Evolutionary conservation across 1,139 yeast genomes (phyloP), one percentile per base, ranked within the genome.

Genomic region (Chernovozyma aurita): DNA sequence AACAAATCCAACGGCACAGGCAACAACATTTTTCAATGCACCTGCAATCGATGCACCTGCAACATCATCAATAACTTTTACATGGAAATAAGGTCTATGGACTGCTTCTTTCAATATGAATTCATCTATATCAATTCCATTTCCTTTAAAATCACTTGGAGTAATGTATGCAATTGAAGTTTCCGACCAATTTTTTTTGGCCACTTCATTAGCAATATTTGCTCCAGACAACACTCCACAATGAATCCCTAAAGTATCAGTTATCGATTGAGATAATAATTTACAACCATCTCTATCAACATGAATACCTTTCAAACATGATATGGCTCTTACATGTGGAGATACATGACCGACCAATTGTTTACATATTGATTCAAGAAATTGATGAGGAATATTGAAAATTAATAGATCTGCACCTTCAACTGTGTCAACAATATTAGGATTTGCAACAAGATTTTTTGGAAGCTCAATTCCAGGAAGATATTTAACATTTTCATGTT

Each of bases 211-310:
- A 39, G 97, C 97, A 48, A 90, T 73, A 65, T 90, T 90, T 41
- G 97, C 97, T 42, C 97, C 97, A 2, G 95, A 84, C 40, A 90
- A 71, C 16, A 88, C 96, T 60, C 97, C 97, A 66, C 97, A 90
- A 63, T 83, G 78, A 49, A 90, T 76, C 32, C 90, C 88, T 53
- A 90, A 75, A 45, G 78, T 74, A 47, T 84, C 81, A 40, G 84
- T 75, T 52, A 90, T 83, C 52, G 78, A 78, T 46, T 79, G 80
- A 25, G 94, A 79, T 47, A 88, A 73, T 52, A 90, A 71, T 54
- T 81, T 80, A 54, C 94, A 87, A 38, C 95, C 95, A 45, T 80
- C 74, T 41, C 83, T 76, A 38, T 76, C 74, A 35, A 90, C 95
- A 56, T 87, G 87, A 55, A 90, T 78, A 43, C 97, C 97, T 70